Base-by-base conservation (phyloP, 1,284 basidiomycete genomes). In the Leccinum pallidistipes region DNA sequence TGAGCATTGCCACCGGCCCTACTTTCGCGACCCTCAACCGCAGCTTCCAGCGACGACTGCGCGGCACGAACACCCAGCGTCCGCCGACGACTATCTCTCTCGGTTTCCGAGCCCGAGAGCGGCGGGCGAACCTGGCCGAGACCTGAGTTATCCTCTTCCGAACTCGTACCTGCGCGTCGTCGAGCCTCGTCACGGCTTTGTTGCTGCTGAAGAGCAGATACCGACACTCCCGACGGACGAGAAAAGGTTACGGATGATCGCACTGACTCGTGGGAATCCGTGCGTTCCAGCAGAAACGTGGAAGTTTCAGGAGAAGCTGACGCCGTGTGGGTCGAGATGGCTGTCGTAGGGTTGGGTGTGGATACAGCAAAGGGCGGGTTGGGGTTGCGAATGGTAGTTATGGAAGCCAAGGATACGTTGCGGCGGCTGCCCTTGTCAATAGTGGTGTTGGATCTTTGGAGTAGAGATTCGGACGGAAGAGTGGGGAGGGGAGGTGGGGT, bases 241-340 rank as follows among this genome's bases (percentile, higher is more conserved):
- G 88, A 89, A 70, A 90, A 87, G 1, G 85, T 86, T 5, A 85
- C 82, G 36, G 62, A 74, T 69, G 66, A 79, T 76, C 58, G 80
- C 67, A 57, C 74, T 0, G 81, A 81, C 47, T 78, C 77, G 27
- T 73, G 75, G 0, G 84, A 85, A 29, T 80, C 77, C 8, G 76
- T 78, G 9, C 83, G 78, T 18, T 75, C 69, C 29, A 85, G 65
- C 5, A 80, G 78, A 59, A 80, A 79, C 0, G 77, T 63, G 36
- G 76, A 69, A 3, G 66, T 66, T n/a, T 77, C 76, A 0, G 77
- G 75, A 7, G 79, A 77, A 49, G 79, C 81, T 1, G 83, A 83
- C 2, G 85, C 86, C 0, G 85, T 89, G 62, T 86, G 83, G 0
- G 83, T 72, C 1, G 88, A 88, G n/a, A 91, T 62, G 4, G 87